Base-by-base conservation (phyloP, 345 rosid species). In the Eucalyptus erythrocorys region DNA sequence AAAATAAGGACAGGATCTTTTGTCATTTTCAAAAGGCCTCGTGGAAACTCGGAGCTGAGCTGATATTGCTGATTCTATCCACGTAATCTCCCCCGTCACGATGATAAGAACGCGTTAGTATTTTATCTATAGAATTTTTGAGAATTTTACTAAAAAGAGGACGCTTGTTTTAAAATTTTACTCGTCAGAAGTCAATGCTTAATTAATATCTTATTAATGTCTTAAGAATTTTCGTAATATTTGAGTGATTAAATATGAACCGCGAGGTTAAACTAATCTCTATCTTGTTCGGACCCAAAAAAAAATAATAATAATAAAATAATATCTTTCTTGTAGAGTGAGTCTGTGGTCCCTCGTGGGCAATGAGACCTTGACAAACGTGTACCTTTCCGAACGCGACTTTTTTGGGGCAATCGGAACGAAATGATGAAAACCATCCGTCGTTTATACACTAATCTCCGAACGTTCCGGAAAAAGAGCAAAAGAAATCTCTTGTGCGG, bases 31-130 rank as follows among this genome's bases (percentile, higher is more conserved):
- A 2, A 55, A 55, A 26, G 61, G 61, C 24, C 0, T 1, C 3
- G 3, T 24, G 30, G 3, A 55, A 10, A 55, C 8, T 51, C 57
- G 2, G 2, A 51, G 0, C 4, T 4, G 5, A 51, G 10, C 21
- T 21, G 21, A 19, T 21, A 4, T 51, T 51, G 2, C 3, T 26
- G 21, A 51, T 51, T 51, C 21, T 51, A 10, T 10, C n/a, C 3
- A 5, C 6, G 4, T 5, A 10, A 10, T 57, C 0, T 51, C 3
- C 8, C 14, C 3, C 3, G 13, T 57, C 14, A 26, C 1, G 32
- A 26, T 7, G 6, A 30, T 13, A 27, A 61, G 34, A 30, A 13
- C 8, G 10, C 40, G 15, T n/a, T n/a, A 7, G 5, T n/a, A 16
- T n/a, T n/a, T 15, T 15, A 30, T 64, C 6, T 14, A n/a, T 32